These are phyloP conservation scores for Aspergillus fumigatus DNA, from an alignment of 2,329 filamentous ascomycete genomes.

Conservation along the genomic window DNA sequence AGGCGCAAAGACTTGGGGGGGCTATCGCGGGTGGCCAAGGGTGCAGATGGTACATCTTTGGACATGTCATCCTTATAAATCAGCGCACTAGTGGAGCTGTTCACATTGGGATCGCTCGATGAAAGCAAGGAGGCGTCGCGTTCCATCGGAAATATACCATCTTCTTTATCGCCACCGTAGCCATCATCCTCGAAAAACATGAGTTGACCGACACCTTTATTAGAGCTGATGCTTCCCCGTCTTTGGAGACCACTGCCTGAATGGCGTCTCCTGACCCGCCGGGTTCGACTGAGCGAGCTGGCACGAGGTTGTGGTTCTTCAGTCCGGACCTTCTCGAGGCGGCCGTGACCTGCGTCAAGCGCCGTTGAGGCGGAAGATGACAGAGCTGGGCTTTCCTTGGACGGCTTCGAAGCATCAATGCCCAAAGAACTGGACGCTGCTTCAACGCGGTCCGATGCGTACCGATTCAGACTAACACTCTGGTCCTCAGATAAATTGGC, in stretches of 20 bases:
- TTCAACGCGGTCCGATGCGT: constrained; percentile 14
- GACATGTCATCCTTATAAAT: constrained; percentile 1
- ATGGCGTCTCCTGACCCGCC: constrained; percentile 60
- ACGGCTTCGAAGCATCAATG: constrained; percentile 25
- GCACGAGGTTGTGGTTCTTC: constrained; percentile 44
- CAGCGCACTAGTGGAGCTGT: constrained; percentile 14
- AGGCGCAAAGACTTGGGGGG: constrained; percentile 1
- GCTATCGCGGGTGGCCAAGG: neutral
- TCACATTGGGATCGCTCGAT: constrained; percentile 1
- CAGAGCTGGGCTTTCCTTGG: constrained; percentile 25
- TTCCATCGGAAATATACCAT: constrained; percentile 67
- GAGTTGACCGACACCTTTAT: constrained; percentile 71
- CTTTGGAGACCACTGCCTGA: constrained; percentile 81
- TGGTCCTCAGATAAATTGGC: constrained; percentile 33
- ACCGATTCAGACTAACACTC: constrained; percentile 19
- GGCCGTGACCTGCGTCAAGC: constrained; percentile 30
- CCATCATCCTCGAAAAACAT: constrained; percentile 89
- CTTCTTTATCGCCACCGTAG: constrained; percentile 72
- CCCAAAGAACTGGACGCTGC: constrained; percentile 19
- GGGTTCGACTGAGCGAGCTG: constrained; percentile 27
- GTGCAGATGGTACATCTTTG: neutral
- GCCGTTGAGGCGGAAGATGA: constrained; percentile 38
- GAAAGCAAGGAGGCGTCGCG: constrained; percentile 36
- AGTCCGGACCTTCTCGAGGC: constrained; percentile 30
- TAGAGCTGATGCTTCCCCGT: constrained; percentile 64